A percentile compares a stretch with the other conserved stretches of the same genome.
Conservation (phyloP, 345 rosid species). For the Sonneratia alba region DNA sequence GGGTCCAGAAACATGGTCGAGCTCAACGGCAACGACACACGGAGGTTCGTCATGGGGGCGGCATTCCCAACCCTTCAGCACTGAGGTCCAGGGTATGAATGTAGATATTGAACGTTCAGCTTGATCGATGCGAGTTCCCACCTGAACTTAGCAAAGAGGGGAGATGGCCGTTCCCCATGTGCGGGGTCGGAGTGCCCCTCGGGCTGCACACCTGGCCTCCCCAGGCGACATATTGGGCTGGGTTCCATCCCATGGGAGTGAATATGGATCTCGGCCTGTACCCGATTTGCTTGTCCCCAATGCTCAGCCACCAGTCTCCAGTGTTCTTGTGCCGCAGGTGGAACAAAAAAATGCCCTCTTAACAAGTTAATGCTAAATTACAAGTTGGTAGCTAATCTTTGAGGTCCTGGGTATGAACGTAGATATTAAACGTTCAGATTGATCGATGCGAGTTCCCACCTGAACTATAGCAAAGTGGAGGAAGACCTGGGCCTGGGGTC, state of each 20-base stretch:
- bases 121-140: too few relatives aligned
- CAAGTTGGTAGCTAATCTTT: too few relatives aligned
- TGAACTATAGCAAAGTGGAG: neutral
- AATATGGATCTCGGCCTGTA: neutral
- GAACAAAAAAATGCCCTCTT: neutral
- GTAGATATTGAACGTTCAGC: too few relatives aligned
- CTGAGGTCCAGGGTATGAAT: too few relatives aligned
- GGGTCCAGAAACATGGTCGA: neutral
- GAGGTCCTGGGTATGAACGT: too few relatives aligned
- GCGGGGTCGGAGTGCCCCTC: neutral
- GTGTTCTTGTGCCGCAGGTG: neutral
- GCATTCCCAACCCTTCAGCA: neutral
- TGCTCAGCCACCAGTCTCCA: neutral
- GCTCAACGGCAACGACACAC: neutral
- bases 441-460: neutral
- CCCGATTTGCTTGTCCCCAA: neutral
- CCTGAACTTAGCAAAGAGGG: neutral
- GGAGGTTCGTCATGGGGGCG: neutral
- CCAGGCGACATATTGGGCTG: neutral
- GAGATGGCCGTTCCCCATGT: neutral
- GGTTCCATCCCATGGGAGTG: neutral
- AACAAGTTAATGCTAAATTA: too few relatives aligned
- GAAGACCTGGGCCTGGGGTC: neutral
- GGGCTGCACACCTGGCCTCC: neutral
- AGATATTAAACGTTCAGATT: too few relatives aligned